Evolutionary conservation across 2,329 filamentous ascomycete genomes (phyloP), one percentile per base, ranked within the genome.

Genomic region (Phialophora chinensis): DNA sequence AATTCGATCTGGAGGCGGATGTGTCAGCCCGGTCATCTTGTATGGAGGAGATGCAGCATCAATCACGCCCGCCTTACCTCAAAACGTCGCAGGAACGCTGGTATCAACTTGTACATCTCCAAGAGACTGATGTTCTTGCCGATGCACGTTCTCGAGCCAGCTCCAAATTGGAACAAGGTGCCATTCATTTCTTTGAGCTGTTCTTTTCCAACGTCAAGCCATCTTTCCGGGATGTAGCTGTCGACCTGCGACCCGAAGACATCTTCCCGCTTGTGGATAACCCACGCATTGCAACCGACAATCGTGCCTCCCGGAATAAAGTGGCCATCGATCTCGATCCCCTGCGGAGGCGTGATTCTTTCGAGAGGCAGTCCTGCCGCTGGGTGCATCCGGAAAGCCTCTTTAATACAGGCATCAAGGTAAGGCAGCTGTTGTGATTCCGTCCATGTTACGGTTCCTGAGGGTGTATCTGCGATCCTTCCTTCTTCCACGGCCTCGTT

Each of bases 381-480:
- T 0, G 91, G 91, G 75, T 93, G 90, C 72, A 92, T 75, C 12
- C 91, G 86, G 80, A 93, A 91, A 4, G 89, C 86, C 76, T 95
- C 91, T 74, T 93, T 91, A 72, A 94, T 84, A 63, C 88, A 88
- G 3, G 91, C 91, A 73, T 93, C 90, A 5, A 95, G 86, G 75
- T 93, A 95, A 0, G 87, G 86, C 1, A 95, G 82, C 75, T 57
- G 83, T 83, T 77, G 92, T 88, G 42, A 86, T 75, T 86, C 89
- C 92, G 1, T 87, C 70, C 70, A 73, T 3, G 67, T 69, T n/a
- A 73, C 66, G 6, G 66, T 62, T 23, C 63, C 62, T 2, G 57
- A 69, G 4, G 62, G 57, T 17, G 58, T 35, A 38, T 67, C 59
- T 17, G 54, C 63, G 17, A 73, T 66, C n/a, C 53, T 66, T 23